These are phyloP conservation scores for Debaryomyces robertsiae DNA, from an alignment of 1,139 yeast species.

Conservation along the genomic window DNA sequence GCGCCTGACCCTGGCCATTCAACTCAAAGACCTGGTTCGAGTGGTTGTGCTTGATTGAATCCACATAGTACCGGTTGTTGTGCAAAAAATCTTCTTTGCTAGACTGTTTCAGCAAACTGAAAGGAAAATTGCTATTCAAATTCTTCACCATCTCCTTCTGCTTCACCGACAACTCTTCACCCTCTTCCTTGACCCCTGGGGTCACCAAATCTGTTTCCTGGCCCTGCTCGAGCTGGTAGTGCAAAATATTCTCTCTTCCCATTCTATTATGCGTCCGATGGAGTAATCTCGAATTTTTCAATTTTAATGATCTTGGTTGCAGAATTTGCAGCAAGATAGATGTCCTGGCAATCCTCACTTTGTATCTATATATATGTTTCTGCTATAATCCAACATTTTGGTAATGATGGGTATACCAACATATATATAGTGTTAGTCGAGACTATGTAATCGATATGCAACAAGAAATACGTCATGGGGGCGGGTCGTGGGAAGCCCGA, in stretches of 20 bases:
- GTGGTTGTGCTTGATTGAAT: conserved; percentile 56
- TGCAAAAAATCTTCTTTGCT: conserved; percentile 63
- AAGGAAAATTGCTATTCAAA: conserved; percentile 42
- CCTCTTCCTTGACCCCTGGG: conserved; percentile 12
- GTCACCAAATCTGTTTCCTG: conserved; percentile 38
- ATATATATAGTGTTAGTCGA: neutral
- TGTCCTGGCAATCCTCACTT: neutral
- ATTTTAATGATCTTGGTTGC: too few relatives aligned
- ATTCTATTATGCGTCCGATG: conserved; percentile 21
- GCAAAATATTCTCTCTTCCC: conserved; percentile 50
- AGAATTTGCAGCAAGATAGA: neutral
- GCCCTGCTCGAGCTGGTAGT: conserved; percentile 46
- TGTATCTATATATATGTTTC: neutral
- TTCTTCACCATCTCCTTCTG: conserved; percentile 3
- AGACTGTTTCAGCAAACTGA: conserved; percentile 59
- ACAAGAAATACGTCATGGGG: neutral
- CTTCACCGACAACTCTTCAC: conserved; percentile 13
- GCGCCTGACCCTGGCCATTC: conserved; percentile 85
- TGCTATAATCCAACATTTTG: neutral
- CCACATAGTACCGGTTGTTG: conserved; percentile 71
- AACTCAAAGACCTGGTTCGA: conserved; percentile 64
- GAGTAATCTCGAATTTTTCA: conserved; percentile 3
- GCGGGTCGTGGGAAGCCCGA: neutral
- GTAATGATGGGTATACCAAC: neutral
- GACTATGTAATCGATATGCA: neutral